Evolutionary conservation across 2,329 filamentous ascomycete species (phyloP).

Genomic region (Colletotrichum brevisporum): DNA sequence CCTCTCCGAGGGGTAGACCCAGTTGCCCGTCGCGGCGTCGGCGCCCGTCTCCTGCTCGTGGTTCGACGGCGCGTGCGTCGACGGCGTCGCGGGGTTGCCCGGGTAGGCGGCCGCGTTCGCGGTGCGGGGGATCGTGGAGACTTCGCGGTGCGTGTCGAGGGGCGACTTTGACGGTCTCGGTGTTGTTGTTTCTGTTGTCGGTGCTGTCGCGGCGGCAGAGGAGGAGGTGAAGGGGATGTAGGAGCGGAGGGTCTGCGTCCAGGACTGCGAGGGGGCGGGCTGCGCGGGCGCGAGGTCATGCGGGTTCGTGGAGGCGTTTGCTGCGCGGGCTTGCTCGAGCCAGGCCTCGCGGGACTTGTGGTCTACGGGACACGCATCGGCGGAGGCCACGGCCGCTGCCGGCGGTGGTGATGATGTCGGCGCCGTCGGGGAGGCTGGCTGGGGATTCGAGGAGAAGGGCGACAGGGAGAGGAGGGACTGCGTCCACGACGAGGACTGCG

Average conservation of each 20-base stretch:
- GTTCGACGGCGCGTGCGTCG: conserved; percentile 67
- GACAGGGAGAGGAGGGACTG: conserved; percentile 58
- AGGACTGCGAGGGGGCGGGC: conserved; percentile 53
- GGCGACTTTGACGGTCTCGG: conserved; percentile 32
- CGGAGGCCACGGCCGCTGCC: conserved; percentile 39
- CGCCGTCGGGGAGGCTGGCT: conserved; percentile 23
- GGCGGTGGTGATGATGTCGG: conserved; percentile 5
- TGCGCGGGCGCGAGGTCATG: conserved; percentile 35
- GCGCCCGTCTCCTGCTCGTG: conserved; percentile 83
- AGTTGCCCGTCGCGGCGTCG: conserved; percentile 82
- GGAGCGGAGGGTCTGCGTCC: conserved; percentile 59
- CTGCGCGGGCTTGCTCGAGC: conserved; percentile 77
- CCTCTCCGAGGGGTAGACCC: conserved; percentile 96
- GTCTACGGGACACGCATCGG: conserved; percentile 84
- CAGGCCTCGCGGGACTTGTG: conserved; percentile 90
- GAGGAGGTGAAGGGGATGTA: conserved; percentile 58
- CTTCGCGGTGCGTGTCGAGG: conserved; percentile 77
- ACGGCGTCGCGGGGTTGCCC: conserved; percentile 44
- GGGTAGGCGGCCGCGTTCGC: conserved; percentile 49
- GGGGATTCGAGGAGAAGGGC: conserved; percentile 42
- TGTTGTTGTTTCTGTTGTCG: conserved; percentile 36
- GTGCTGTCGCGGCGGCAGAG: conserved; percentile 34
- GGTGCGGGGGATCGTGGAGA: conserved; percentile 84
- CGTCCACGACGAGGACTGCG: conserved; percentile 56
- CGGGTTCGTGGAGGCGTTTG: conserved; percentile 49